Evolutionary conservation across 2,329 filamentous ascomycete species (phyloP), one percentile per base, ranked within the genome.

Genomic region (Beauveria rudraprayagi): DNA sequence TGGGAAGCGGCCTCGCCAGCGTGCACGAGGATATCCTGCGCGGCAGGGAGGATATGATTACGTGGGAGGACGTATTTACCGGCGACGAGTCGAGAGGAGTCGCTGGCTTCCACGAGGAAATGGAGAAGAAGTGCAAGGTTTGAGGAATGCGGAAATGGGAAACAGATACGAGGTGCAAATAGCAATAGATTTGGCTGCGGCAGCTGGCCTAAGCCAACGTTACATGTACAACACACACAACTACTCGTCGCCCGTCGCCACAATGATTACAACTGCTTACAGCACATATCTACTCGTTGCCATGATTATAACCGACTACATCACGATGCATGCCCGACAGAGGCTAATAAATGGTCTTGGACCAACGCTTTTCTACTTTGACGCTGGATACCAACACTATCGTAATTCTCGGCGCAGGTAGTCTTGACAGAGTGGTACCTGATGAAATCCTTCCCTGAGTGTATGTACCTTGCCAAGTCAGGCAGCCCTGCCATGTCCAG

Each of bases 51-150:
- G 78, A 83, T 30, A 88, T 84, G 69, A 80, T 96, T 67, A 85
- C 82, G 9, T 99, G 94, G 94, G 94, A 99, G 81, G 94, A 97
- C 78, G 86, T 99, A 22, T 97, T 88, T 72, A 85, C 83, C 22
- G 91, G 91, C 63, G 88, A 90, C 67, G 91, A 93, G 75, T 82
- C 85, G 72, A 83, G 86, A 68, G 82, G 84, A 63, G 78, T 85
- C 47, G 84, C 87, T 26, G 85, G 87, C 58, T 87, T 97, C 76
- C 92, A 97, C 69, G 88, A 91, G 61, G 93, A 97, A 84, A 92
- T 97, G 86, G 93, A 97, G 85, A 84, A 85, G 76, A 91, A 91
- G 82, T 79, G 96, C 75, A 89, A 87, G 82, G 95, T 97, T 22
- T 55, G 30, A 8, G 28, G 9, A 17, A 56, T 6, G 6, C 16